Evolutionary conservation across 306 rosid genomes (phyloP).

Genomic region (Vicia villosa): DNA sequence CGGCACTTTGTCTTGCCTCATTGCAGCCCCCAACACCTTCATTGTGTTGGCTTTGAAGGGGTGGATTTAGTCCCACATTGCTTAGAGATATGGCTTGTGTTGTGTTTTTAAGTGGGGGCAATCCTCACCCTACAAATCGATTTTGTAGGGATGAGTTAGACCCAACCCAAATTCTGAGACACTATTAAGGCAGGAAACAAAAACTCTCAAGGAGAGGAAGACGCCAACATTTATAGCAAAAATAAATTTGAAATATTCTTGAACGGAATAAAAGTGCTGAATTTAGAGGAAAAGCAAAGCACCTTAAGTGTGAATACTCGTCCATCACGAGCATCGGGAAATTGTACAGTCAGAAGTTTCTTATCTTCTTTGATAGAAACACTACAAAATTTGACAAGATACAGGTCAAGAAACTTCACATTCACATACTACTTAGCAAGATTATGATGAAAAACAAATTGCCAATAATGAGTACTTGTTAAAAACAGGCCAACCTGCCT

Average conservation of each 20-base stretch:
- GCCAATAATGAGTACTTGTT: conserved; percentile 27
- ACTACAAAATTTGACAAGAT: conserved; percentile 55
- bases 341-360: conserved; percentile 84
- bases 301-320: conserved; percentile 95
- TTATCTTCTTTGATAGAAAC: conserved; percentile 88
- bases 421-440: conserved; percentile 22
- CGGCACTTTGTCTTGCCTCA: no score
- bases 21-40: no score
- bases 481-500: conserved; percentile 92
- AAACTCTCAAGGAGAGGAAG: background rate
- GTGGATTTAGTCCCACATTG: no score
- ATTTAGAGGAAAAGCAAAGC: conserved; percentile 29
- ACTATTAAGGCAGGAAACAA: conserved; percentile 9
- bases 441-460: conserved; percentile 16
- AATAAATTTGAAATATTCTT: conserved; percentile 12
- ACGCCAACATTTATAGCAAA: no score
- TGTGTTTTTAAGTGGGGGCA: no score
- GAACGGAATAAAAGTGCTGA: background rate
- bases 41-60: no score
- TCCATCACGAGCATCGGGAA: conserved; percentile 94
- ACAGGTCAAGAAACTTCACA: conserved; percentile 41
- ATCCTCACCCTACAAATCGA: no score
- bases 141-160: no score
- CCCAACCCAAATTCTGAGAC: no score
- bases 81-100: no score